Evolutionary conservation across 2,329 filamentous ascomycete species (phyloP).

Genomic region (Setomelanomma holmii): DNA sequence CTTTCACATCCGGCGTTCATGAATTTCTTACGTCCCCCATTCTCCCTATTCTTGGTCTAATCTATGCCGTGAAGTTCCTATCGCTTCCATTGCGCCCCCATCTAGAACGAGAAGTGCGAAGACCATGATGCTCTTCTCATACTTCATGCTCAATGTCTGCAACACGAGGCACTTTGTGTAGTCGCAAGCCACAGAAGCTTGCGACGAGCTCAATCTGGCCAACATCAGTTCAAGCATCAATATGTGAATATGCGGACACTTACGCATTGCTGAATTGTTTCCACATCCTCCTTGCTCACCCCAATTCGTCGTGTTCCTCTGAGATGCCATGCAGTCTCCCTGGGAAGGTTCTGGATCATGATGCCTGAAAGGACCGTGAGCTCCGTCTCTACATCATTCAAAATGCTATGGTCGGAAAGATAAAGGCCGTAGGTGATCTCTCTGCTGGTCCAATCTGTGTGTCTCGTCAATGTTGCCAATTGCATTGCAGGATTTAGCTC

Average conservation of each 20-base stretch:
- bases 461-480: background rate
- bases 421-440: conserved; percentile 67
- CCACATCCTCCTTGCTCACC: conserved; percentile 54
- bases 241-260: conserved; percentile 3
- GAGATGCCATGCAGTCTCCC: conserved; percentile 64
- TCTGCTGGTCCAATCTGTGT: conserved; percentile 57
- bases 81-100: background rate
- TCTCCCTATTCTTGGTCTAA: background rate
- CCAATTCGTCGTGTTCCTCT: conserved; percentile 59
- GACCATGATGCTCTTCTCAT: conserved; percentile 10
- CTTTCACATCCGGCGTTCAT: background rate
- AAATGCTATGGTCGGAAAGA: conserved; percentile 62
- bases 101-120: background rate
- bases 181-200: conserved; percentile 31
- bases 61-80: background rate
- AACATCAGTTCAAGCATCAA: conserved; percentile 10
- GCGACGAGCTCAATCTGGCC: conserved; percentile 40
- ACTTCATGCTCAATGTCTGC: conserved; percentile 44
- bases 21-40: too few species aligned
- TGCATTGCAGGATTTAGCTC: background rate
- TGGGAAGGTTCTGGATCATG: conserved; percentile 64
- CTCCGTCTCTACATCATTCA: conserved; percentile 63
- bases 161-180: conserved; percentile 40
- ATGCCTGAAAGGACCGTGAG: conserved; percentile 62
- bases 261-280: conserved; percentile 52